A percentile compares a stretch with the other conserved stretches of the same genome.
phyloP scores from a whole-genome alignment of 306 rosid genomes.

The Begonia loranthoides region DNA sequence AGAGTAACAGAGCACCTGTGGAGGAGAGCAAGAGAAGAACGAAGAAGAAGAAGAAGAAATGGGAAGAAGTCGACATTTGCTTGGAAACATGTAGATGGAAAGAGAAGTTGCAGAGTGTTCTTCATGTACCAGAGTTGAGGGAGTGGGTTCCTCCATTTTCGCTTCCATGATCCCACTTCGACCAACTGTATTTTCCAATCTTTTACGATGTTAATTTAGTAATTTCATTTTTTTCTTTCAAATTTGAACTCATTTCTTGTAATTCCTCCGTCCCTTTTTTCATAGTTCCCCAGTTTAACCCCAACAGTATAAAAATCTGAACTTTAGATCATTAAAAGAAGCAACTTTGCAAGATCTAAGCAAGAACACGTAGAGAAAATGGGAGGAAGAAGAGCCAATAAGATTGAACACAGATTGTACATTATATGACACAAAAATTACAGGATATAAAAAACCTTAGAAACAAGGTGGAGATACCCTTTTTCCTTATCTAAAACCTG shows the following conservation, averaged over 20 bases:
- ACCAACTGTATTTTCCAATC: background rate
- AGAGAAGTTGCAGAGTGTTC: background rate
- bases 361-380: no score
- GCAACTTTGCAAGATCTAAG: no score
- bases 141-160: background rate
- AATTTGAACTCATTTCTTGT: no score
- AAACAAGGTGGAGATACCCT: background rate
- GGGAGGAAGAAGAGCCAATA: background rate
- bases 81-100: background rate
- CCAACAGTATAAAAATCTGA: no score
- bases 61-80: conserved; percentile 27
- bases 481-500: conserved; percentile 1
- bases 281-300: no score
- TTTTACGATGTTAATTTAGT: no score
- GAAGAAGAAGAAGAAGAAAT: conserved; percentile 12
- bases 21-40: conserved; percentile 23
- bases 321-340: no score
- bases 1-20: conserved; percentile 14
- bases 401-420: background rate
- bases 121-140: background rate
- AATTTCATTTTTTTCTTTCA: no score
- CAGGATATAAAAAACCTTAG: background rate
- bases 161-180: background rate
- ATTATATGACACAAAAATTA: background rate
- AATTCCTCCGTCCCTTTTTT: no score